Evolutionary conservation across 352 stramenopile genomes (phyloP).

Genomic region (Globisporangium emineosum): DNA sequence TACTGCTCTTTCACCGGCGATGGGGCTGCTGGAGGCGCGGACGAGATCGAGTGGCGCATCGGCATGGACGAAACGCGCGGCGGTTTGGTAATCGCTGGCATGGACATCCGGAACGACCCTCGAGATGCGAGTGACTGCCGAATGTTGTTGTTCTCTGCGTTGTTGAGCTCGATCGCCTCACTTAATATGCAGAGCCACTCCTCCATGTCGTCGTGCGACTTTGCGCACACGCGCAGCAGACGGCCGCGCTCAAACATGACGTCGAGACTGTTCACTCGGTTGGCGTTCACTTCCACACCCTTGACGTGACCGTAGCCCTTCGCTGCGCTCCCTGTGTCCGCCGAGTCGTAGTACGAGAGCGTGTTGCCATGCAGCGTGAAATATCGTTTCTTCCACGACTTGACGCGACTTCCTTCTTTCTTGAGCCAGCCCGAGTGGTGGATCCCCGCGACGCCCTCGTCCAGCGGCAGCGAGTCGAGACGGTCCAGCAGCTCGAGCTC

Average conservation of each 20-base stretch:
- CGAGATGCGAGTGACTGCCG: slow-evolving; percentile 45
- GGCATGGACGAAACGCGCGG: slow-evolving; percentile 31
- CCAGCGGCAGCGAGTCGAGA: slow-evolving; percentile 52
- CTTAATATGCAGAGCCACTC: slow-evolving; percentile 72
- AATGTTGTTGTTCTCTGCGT: slow-evolving; percentile 54
- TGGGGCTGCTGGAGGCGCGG: slow-evolving; percentile 12
- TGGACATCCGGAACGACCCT: slow-evolving; percentile 41
- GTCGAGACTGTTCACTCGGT: slow-evolving; percentile 59
- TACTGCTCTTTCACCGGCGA: slow-evolving; percentile 28
- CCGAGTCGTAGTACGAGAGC: slow-evolving; percentile 82
- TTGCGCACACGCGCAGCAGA: slow-evolving; percentile 65
- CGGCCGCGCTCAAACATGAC: slow-evolving; percentile 77
- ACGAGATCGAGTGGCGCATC: slow-evolving; percentile 48
- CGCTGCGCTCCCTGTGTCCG: slow-evolving; percentile 61
- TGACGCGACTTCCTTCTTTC: slow-evolving; percentile 75
- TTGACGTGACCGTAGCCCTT: slow-evolving; percentile 81
- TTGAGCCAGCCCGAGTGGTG: slow-evolving; percentile 77
- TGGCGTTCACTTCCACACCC: slow-evolving; percentile 67
- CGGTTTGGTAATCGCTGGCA: slow-evolving; percentile 18
- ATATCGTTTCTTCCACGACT: slow-evolving; percentile 81
- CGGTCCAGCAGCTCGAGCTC: slow-evolving; percentile 52
- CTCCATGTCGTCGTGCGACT: slow-evolving; percentile 62
- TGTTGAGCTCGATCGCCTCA: slow-evolving; percentile 62
- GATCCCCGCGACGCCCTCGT: slow-evolving; percentile 43
- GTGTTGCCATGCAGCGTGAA: slow-evolving; percentile 76